Evolutionary conservation across 768 basidiomycete species (phyloP), one percentile per base, ranked within the genome.

Genomic region (Lactifluus piperatus): DNA sequence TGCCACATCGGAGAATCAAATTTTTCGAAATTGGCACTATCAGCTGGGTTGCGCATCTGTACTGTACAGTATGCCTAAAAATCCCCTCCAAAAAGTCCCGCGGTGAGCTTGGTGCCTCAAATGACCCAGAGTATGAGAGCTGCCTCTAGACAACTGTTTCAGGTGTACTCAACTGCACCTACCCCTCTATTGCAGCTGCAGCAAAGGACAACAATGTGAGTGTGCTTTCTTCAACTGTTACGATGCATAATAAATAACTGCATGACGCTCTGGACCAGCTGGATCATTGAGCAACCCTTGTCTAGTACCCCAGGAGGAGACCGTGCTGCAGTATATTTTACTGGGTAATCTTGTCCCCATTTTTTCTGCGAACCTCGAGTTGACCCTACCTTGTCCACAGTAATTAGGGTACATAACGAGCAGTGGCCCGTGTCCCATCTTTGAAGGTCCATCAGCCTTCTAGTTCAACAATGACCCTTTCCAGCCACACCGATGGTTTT

Each of bases 211-310:
- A n/a, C n/a, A n/a, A n/a, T n/a, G n/a, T n/a, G n/a, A n/a, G n/a
- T n/a, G n/a, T n/a, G n/a, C n/a, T n/a, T n/a, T n/a, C n/a, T n/a
- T n/a, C n/a, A n/a, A n/a, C n/a, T n/a, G n/a, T n/a, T n/a, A n/a
- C n/a, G 76, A 13, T 65, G 70, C 0, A 49, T 74, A 1, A 43
- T 64, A 2, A 75, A 77, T 55, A 68, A 70, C 49, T 64, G 69
- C 2, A 64, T 68, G 45, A 72, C 71, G 6, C 64, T 77, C 8
- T 77, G 76, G 76, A 68, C 69, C 13, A 70, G 75, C 44, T 77
- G 76, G 76, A 68, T 72, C 11, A 70, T 74, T 9, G 68, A 74
- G 54, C 69, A 69, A 47, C 63, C 67, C 34, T 54, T 56, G 14
- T 51, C 30, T 55, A 57, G 14, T 44, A 18, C 29, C 20, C 30